phyloP scores from a whole-genome alignment of 331 rosid genomes.

The Quercus phellos region DNA sequence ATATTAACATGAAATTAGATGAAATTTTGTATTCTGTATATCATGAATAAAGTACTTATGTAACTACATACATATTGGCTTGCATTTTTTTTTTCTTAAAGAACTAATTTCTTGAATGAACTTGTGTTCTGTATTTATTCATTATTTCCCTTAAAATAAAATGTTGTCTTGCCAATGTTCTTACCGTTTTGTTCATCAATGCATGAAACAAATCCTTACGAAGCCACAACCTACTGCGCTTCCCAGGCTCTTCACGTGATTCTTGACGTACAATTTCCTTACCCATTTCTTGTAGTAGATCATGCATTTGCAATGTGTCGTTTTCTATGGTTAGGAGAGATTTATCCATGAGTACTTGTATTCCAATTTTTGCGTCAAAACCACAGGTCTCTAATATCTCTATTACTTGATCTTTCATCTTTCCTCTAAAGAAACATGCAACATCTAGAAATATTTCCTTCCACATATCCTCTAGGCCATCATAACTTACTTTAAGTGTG shows the following conservation, averaged over 20 bases:
- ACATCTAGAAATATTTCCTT: conserved; percentile 23
- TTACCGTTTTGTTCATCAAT: neutral
- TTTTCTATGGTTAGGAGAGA: conserved; percentile 11
- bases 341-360: conserved; percentile 22
- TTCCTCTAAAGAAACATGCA: conserved; percentile 37
- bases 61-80: no score
- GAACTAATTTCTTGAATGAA: no score
- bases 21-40: rapidly evolving
- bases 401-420: neutral
- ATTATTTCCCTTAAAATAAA: no score
- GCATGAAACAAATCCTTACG: conserved; percentile 9
- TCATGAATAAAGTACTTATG: no score
- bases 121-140: no score
- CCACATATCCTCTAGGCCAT: conserved; percentile 6
- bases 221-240: conserved; percentile 9
- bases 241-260: neutral
- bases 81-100: no score
- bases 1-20: no score
- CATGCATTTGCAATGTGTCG: conserved; percentile 21
- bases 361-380: neutral
- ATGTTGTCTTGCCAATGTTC: neutral
- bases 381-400: conserved; percentile 22
- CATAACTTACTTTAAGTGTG: conserved; percentile 26
- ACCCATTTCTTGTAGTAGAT: conserved; percentile 24
- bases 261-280: neutral